These are phyloP conservation scores for Rhododendron williamsianum DNA, from an alignment of 148 eudicot genomes.

Conservation along the genomic window DNA sequence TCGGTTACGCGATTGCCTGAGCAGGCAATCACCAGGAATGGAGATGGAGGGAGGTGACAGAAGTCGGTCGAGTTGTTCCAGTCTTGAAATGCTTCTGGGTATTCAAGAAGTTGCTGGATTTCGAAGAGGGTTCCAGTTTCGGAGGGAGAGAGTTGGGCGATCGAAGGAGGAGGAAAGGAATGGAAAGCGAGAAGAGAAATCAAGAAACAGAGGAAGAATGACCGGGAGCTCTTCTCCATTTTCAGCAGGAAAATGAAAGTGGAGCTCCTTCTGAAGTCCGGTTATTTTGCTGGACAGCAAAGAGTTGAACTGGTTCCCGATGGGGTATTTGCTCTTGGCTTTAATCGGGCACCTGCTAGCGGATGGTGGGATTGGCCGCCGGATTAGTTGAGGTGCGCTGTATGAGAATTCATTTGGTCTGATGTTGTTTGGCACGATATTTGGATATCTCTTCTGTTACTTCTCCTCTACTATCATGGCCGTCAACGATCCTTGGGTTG, in stretches of 20 bases:
- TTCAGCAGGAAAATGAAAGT: neutral
- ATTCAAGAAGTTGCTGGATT: constrained; percentile 62
- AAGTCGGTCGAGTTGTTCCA: constrained; percentile 76
- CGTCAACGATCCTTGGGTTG: neutral
- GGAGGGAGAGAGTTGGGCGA: constrained; percentile 44
- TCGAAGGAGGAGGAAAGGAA: constrained; percentile 24
- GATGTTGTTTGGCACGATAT: neutral
- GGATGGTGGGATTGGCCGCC: neutral
- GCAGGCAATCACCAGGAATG: constrained; percentile 46
- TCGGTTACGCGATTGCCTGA: constrained; percentile 63
- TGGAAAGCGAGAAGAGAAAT: constrained; percentile 24
- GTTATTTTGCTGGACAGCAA: neutral
- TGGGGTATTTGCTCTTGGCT: neutral
- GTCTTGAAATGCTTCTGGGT: constrained; percentile 45
- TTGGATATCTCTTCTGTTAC: neutral
- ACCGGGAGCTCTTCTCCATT: constrained; percentile 32
- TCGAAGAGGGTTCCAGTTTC: constrained; percentile 53
- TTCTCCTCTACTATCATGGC: neutral
- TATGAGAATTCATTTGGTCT: neutral
- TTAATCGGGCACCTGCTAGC: neutral
- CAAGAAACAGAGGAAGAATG: constrained; percentile 23
- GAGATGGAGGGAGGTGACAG: constrained; percentile 46
- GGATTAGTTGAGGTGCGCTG: neutral
- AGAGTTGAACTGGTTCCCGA: neutral
- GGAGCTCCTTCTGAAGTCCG: neutral